These are phyloP conservation scores for Colletotrichum truncatum DNA, from an alignment of 2,329 filamentous ascomycete genomes.

Conservation along the genomic window DNA sequence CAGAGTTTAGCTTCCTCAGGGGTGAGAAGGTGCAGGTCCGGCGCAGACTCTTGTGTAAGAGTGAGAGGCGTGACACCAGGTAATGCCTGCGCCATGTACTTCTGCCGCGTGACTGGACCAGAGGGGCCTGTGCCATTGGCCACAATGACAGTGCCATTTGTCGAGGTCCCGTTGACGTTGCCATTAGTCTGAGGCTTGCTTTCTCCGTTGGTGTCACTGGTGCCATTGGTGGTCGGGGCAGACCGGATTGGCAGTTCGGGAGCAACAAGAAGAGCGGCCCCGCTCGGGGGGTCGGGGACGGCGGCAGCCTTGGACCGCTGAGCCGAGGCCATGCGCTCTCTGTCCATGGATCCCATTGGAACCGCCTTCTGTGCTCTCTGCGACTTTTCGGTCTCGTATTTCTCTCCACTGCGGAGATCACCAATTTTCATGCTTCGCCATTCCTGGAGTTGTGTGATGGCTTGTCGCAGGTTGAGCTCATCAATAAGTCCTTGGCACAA, in stretches of 20 bases:
- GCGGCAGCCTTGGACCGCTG: constrained; percentile 75
- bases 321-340: constrained; percentile 76
- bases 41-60: constrained; percentile 78
- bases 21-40: constrained; percentile 86
- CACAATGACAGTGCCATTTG: constrained; percentile 46
- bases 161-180: constrained; percentile 55
- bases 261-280: constrained; percentile 79
- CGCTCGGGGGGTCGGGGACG: constrained; percentile 74
- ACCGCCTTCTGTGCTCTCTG: constrained; percentile 74
- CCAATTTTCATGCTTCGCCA: constrained; percentile 89
- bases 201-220: constrained; percentile 55
- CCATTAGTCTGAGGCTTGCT: constrained; percentile 64
- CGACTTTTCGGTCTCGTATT: constrained; percentile 91
- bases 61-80: constrained; percentile 71
- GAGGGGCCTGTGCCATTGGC: constrained; percentile 45
- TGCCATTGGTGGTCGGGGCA: constrained; percentile 42
- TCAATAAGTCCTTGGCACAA: constrained; percentile 88
- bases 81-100: constrained; percentile 64
- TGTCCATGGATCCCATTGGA: constrained; percentile 84
- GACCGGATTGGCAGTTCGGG: constrained; percentile 77
- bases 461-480: constrained; percentile 89
- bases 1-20: constrained; percentile 88
- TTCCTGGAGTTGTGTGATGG: constrained; percentile 90
- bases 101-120: constrained; percentile 53
- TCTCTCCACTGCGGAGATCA: constrained; percentile 86